A percentile compares a stretch with the other conserved stretches of the same genome.
These are phyloP conservation scores for Chrysoporthe deuterocubensis DNA, from an alignment of 2,329 filamentous ascomycete genomes.

Conservation along the genomic window DNA sequence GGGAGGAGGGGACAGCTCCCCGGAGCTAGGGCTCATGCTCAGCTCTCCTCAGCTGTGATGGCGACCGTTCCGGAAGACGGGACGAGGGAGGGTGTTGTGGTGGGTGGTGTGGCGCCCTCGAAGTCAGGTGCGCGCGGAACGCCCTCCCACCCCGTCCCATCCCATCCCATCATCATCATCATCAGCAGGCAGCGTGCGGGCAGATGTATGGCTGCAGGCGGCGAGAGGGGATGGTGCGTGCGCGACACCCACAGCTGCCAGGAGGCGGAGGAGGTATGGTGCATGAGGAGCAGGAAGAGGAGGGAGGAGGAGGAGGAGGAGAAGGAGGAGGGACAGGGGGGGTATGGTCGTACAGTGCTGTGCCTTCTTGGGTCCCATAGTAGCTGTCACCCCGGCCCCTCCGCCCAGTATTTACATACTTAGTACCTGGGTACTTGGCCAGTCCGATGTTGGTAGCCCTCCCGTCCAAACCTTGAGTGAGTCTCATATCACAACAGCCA, in stretches of 20 bases:
- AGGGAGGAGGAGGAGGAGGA: not conserved
- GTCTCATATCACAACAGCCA: not conserved
- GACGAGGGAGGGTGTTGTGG: not conserved
- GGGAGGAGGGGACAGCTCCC: constrained; percentile 1
- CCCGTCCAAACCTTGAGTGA: not conserved
- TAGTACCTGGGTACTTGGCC: not conserved
- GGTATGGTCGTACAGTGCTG: not conserved
- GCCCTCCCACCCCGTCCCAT: not conserved
- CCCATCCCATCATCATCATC: not conserved
- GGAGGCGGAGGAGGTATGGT: not conserved
- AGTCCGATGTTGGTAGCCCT: constrained; percentile 2
- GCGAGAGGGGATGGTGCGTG: not conserved
- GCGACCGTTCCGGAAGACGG: not conserved
- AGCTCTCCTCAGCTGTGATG: constrained; percentile 9
- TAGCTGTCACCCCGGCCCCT: not conserved
- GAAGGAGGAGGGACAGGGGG: not conserved
- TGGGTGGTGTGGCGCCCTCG: not conserved
- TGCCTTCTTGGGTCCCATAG: not conserved
- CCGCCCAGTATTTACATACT: not conserved
- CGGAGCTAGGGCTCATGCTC: constrained; percentile 11
- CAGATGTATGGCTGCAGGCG: not conserved
- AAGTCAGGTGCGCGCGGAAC: not conserved
- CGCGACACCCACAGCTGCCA: not conserved
- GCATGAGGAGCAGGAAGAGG: not conserved
- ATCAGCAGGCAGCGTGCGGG: not conserved